These are phyloP conservation scores for Tetracladium maxilliforme DNA, from an alignment of 2,329 filamentous ascomycete genomes.

Conservation along the genomic window DNA sequence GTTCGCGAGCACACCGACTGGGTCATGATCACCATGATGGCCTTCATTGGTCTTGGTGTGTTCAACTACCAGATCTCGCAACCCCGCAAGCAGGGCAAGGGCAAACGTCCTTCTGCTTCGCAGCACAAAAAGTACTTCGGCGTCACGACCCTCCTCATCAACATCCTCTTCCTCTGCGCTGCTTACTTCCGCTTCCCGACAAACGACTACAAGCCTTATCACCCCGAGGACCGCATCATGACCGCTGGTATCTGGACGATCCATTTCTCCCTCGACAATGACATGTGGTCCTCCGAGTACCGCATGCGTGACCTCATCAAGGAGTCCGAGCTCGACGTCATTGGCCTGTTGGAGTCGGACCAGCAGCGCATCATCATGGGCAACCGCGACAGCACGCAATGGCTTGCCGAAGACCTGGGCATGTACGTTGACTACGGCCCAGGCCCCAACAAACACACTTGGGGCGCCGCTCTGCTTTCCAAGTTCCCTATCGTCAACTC, in stretches of 20 bases:
- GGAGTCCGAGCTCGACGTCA: conserved; percentile 91
- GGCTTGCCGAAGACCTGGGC: conserved; percentile 85
- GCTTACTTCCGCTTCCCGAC: conserved; percentile 86
- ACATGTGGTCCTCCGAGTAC: conserved; percentile 96
- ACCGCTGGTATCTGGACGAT: conserved; percentile 98
- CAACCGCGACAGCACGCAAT: conserved; percentile 91
- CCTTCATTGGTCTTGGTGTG: conserved; percentile 70
- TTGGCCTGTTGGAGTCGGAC: conserved; percentile 89
- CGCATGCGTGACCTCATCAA: conserved; percentile 85
- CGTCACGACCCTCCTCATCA: conserved; percentile 63
- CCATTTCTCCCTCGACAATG: conserved; percentile 93
- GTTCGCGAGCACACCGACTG: conserved; percentile 92
- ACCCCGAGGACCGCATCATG: conserved; percentile 71
- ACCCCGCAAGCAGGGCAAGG: conserved; percentile 18
- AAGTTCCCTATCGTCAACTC: conserved; percentile 98
- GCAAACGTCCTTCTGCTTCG: conserved; percentile 13
- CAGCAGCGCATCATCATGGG: conserved; percentile 98
- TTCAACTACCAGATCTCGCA: conserved; percentile 42
- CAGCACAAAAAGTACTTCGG: conserved; percentile 48
- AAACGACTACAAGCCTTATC: conserved; percentile 84
- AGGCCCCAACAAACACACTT: conserved; percentile 97
- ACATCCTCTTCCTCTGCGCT: no score
- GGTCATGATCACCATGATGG: conserved; percentile 81
- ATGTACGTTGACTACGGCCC: conserved; percentile 99
- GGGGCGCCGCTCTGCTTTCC: conserved; percentile 83